Base-by-base conservation (phyloP, 1,284 basidiomycete genomes). In the Fomes fomentarius region DNA sequence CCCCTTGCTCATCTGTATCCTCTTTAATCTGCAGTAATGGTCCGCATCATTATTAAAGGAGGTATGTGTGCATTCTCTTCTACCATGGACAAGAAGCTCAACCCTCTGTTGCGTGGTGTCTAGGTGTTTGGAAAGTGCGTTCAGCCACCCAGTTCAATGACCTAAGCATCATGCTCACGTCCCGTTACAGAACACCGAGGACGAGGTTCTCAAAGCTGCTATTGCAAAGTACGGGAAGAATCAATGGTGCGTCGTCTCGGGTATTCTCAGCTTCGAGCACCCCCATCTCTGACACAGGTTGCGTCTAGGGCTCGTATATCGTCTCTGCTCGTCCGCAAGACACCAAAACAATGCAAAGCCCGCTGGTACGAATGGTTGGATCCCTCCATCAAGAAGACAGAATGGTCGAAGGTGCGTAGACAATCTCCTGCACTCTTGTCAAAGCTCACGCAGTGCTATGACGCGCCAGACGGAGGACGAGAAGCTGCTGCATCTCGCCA, bases 331-430 rank as follows among this genome's bases (percentile, higher is more conserved):
- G 97, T 99, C 38, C 87, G 97, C 63, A 99, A 99, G 77, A 99
- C 97, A 11, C 96, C 97, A 11, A 99, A 99, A 73, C 97, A 99
- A 76, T 99, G 97, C 79, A 99, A 99, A 74, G 97, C 96, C 3
- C 85, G 93, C 55, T 99, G 97, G 97, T 98, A 98, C 72, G 97
- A 99, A 77, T 99, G 97, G 97, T 79, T 99, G 50, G 97, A 99
- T 74, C 97, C 97, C 7, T 96, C 95, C 46, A 99, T 99, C 76
- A 99, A 98, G 75, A 99, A 99, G 81, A 98, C 96, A 33, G 97
- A 99, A 72, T 98, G 95, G 95, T 96, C 94, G 42, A 97, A 97
- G 76, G 94, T 90, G 58, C 55, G 80, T 72, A 11, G 9, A 24
- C 12, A 30, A 21, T 1, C 37, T 9, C 25, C 14, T n/a, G 14